Evolutionary conservation across 345 rosid genomes (phyloP).

Genomic region (Euclidium syriacum): DNA sequence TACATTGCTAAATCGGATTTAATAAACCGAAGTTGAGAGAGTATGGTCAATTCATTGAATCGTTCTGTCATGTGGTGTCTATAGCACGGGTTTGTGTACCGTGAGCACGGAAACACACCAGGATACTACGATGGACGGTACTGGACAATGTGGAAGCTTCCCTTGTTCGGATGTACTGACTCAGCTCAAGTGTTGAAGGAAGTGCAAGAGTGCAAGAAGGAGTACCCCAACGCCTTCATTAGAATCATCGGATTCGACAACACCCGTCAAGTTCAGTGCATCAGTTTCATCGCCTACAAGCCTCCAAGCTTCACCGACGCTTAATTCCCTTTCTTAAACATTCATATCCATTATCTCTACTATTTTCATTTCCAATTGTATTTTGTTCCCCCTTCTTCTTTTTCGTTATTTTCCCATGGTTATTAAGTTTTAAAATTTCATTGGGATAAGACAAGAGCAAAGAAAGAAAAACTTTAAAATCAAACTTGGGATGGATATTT

Average conservation of each 20-base stretch:
- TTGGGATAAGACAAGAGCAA: not conserved
- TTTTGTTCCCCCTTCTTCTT: not conserved
- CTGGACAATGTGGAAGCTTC: constrained; percentile 42
- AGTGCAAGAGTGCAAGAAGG: constrained; percentile 31
- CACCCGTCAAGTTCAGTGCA: constrained; percentile 37
- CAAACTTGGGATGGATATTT: not conserved
- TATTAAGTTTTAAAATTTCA: not conserved
- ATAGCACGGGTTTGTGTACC: constrained; percentile 38
- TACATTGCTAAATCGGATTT: not conserved
- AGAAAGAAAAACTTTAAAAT: not conserved
- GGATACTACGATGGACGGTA: constrained; percentile 37
- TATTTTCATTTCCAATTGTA: constrained; percentile 14
- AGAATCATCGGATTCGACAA: constrained; percentile 39
- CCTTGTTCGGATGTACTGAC: constrained; percentile 37
- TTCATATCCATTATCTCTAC: constrained; percentile 7
- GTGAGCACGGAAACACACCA: constrained; percentile 30
- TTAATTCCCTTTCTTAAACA: constrained; percentile 4
- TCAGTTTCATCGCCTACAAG: constrained; percentile 38
- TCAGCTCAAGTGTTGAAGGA: constrained; percentile 35
- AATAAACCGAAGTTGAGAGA: not conserved
- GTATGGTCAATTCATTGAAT: not conserved
- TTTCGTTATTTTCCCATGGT: not conserved
- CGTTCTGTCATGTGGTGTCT: not conserved
- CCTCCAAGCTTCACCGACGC: constrained; percentile 35
- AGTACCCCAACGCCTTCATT: constrained; percentile 30